Evolutionary conservation across 345 rosid genomes (phyloP).

Genomic region (Hevea brasiliensis): DNA sequence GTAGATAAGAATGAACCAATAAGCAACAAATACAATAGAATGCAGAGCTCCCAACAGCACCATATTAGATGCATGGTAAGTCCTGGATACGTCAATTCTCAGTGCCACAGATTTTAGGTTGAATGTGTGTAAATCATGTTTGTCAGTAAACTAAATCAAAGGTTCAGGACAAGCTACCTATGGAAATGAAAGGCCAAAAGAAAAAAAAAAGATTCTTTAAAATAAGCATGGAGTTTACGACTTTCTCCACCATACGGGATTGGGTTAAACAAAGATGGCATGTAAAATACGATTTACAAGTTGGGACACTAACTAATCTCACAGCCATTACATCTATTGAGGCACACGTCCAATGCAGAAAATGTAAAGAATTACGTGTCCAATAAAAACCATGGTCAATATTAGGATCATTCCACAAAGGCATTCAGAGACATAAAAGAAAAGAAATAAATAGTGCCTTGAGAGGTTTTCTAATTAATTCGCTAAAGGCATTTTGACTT

Average conservation of each 20-base stretch:
- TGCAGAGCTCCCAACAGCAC: background rate
- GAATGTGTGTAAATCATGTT: background rate
- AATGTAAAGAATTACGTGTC: background rate
- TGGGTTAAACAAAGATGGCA: background rate
- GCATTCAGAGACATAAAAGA: background rate
- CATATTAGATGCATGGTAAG: background rate
- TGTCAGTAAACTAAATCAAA: background rate
- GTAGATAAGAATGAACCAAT: background rate
- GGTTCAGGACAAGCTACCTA: background rate
- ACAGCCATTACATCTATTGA: background rate
- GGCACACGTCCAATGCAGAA: background rate
- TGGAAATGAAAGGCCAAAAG: background rate
- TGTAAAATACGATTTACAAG: background rate
- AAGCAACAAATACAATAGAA: background rate
- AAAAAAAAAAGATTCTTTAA: background rate
- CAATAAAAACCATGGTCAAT: background rate
- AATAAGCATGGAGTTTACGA: background rate
- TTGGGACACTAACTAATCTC: background rate
- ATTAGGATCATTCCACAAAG: background rate
- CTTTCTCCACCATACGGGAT: background rate
- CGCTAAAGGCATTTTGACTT: constrained; percentile 1
- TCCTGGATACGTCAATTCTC: background rate
- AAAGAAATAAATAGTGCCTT: background rate
- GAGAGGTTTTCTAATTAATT: background rate
- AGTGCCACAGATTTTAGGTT: background rate